Percentiles rank a stretch among this genome's conserved stretches.
phyloP scores from a whole-genome alignment of 2,329 filamentous ascomycete species.

The Fusarium algeriense region DNA sequence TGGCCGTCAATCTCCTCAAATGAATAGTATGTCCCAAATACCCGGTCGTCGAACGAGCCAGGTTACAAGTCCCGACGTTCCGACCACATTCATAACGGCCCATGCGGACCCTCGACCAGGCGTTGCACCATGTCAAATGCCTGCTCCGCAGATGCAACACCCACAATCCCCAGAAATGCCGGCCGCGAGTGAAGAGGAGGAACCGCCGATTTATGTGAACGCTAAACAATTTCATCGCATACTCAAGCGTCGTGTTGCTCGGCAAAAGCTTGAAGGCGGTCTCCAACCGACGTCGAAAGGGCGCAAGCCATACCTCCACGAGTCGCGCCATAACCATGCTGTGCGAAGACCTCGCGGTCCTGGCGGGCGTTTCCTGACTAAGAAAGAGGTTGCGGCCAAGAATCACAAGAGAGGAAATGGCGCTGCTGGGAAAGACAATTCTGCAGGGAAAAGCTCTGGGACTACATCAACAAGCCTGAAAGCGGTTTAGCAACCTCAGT shows the following conservation, averaged over 20 bases:
- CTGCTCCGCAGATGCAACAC: slow-evolving; percentile 73
- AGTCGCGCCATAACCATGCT: slow-evolving; percentile 97
- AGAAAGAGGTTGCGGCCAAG: slow-evolving; percentile 94
- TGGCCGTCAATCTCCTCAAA: slow-evolving; percentile 81
- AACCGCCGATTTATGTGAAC: slow-evolving; percentile 96
- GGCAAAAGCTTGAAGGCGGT: slow-evolving; percentile 92
- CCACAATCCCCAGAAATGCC: slow-evolving; percentile 85
- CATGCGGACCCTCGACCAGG: slow-evolving; percentile 67
- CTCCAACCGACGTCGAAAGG: slow-evolving; percentile 93
- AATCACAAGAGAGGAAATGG: too few species aligned
- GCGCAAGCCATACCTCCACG: slow-evolving; percentile 95
- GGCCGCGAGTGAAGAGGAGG: slow-evolving; percentile 77
- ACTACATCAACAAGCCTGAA: too few species aligned
- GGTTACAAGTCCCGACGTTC: slow-evolving; percentile 79
- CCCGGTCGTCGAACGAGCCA: slow-evolving; percentile 79
- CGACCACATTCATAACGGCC: slow-evolving; percentile 80
- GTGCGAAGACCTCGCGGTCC: slow-evolving; percentile 96
- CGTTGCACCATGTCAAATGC: slow-evolving; percentile 70
- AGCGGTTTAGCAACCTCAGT: too few species aligned
- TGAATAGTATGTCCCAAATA: slow-evolving; percentile 72
- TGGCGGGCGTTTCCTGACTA: slow-evolving; percentile 94
- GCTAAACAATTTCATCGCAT: slow-evolving; percentile 99
- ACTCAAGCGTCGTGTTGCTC: slow-evolving; percentile 89
- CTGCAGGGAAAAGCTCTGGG: too few species aligned
- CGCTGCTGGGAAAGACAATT: too few species aligned